Evolutionary conservation across 2,329 filamentous ascomycete genomes (phyloP).

Genomic region (Tolypocladium pustulatum): DNA sequence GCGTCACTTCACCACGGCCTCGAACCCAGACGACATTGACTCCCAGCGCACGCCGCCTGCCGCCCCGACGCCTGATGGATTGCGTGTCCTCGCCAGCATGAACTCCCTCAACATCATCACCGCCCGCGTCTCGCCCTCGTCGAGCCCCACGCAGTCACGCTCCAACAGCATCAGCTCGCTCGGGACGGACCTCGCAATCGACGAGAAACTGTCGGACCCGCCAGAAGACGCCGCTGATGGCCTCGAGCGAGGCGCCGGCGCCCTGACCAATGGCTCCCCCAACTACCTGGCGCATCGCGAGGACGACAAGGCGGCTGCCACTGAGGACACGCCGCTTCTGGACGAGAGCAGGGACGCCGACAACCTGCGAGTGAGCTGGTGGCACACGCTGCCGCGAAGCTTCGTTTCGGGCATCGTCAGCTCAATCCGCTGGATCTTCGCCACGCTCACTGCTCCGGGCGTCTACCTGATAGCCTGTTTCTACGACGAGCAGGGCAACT

Average conservation of each 20-base stretch:
- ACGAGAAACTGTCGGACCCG: slow-evolving; percentile 22
- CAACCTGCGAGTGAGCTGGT: slow-evolving; percentile 30
- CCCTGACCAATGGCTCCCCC: slow-evolving; percentile 24
- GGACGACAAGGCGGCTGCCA: slow-evolving; percentile 22
- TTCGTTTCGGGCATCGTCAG: slow-evolving; percentile 64
- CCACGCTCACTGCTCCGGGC: slow-evolving; percentile 68
- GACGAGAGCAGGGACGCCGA: slow-evolving; percentile 21
- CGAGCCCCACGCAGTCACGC: slow-evolving; percentile 45
- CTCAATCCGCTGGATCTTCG: slow-evolving; percentile 67
- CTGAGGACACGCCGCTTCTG: slow-evolving; percentile 59
- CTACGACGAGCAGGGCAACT: slow-evolving; percentile 68
- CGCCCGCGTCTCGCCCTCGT: slow-evolving; percentile 60
- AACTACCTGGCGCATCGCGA: slow-evolving; percentile 26
- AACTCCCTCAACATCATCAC: slow-evolving; percentile 95
- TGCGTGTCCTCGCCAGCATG: slow-evolving; percentile 55
- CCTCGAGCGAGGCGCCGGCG: slow-evolving; percentile 23
- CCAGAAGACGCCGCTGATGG: slow-evolving; percentile 20
- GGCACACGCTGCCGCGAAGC: slow-evolving; percentile 53
- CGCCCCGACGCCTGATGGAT: slow-evolving; percentile 38
- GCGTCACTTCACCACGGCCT: not conserved
- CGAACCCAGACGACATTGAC: not conserved
- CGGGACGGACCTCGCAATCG: slow-evolving; percentile 33
- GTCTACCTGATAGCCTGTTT: slow-evolving; percentile 76
- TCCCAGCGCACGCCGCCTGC: not conserved
- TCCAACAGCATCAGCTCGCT: slow-evolving; percentile 50